Conservation (phyloP, 1,284 basidiomycete species). For the Trichosporon asahii region DNA sequence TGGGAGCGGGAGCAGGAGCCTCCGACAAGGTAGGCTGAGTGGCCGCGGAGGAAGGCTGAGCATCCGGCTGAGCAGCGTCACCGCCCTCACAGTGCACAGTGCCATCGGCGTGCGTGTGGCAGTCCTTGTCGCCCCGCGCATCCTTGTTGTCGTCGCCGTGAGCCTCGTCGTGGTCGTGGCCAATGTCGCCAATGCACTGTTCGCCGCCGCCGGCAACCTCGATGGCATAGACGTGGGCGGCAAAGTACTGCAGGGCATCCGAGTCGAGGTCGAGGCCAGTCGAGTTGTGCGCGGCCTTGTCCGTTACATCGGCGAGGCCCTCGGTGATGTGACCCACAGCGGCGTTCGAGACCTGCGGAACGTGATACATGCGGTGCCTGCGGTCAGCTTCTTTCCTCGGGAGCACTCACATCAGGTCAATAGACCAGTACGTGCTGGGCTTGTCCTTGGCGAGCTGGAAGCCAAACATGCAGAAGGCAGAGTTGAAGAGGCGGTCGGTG, state of each 20-base stretch:
- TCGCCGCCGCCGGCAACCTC: constrained; percentile 46
- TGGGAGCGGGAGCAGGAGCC: no score
- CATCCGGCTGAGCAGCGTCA: not conserved
- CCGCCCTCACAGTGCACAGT: constrained; percentile 19
- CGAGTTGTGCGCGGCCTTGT: constrained; percentile 47
- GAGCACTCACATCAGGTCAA: constrained; percentile 46
- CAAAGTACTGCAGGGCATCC: constrained; percentile 52
- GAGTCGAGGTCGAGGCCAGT: constrained; percentile 46
- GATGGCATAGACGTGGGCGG: constrained; percentile 48
- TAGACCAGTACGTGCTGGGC: constrained; percentile 45
- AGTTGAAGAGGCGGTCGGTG: constrained; percentile 37
- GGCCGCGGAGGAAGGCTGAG: not conserved
- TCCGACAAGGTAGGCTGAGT: not conserved
- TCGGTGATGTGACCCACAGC: constrained; percentile 50
- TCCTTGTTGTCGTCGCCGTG: constrained; percentile 15
- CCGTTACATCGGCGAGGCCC: constrained; percentile 39
- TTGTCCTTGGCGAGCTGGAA: constrained; percentile 42
- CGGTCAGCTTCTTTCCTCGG: no score
- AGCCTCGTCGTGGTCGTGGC: constrained; percentile 16
- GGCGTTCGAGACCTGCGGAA: constrained; percentile 44
- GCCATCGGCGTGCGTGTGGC: constrained; percentile 33
- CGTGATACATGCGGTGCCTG: constrained; percentile 51
- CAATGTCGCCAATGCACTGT: constrained; percentile 39
- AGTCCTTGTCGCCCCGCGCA: constrained; percentile 26
- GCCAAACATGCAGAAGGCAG: constrained; percentile 45